Percentiles rank a stretch among this genome's conserved stretches.
phyloP scores from a whole-genome alignment of 306 rosid genomes.

The Acacia crassicarpa region DNA sequence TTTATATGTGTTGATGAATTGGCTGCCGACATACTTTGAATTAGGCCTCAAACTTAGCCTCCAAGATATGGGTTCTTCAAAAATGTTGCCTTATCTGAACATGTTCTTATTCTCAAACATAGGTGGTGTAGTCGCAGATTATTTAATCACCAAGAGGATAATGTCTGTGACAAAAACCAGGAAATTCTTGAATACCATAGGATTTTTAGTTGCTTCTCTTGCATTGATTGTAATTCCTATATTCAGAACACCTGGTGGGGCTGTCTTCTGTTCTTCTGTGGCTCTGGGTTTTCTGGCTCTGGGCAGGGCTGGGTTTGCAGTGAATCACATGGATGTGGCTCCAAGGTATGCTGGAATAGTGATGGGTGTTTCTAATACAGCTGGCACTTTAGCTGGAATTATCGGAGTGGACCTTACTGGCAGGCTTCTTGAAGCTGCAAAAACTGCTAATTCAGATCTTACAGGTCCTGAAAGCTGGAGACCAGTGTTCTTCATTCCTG shows the following conservation, averaged over 20 bases:
- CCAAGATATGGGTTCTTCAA: constrained; percentile 97
- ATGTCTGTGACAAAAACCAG: constrained; percentile 77
- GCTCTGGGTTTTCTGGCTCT: constrained; percentile 97
- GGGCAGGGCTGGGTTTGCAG: constrained; percentile 97
- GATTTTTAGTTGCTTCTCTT: constrained; percentile 82
- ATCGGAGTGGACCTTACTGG: constrained; percentile 90
- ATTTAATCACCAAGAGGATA: constrained; percentile 71
- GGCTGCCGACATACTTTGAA: constrained; percentile 96
- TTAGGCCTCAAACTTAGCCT: constrained; percentile 87
- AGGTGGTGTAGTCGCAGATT: constrained; percentile 87
- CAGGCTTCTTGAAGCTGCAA: constrained; percentile 85
- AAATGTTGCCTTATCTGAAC: constrained; percentile 93
- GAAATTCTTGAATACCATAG: constrained; percentile 79
- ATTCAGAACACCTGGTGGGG: constrained; percentile 85
- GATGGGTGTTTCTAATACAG: constrained; percentile 96
- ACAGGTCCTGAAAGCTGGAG: constrained; percentile 91
- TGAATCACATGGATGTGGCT: constrained; percentile 94
- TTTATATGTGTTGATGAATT: constrained; percentile 89
- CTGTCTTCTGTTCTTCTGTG: constrained; percentile 87
- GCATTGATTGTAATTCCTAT: constrained; percentile 75
- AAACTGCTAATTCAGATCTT: constrained; percentile 65
- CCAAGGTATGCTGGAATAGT: constrained; percentile 95
- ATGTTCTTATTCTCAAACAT: constrained; percentile 96
- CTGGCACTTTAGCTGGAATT: constrained; percentile 93
- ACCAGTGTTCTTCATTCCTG: constrained; percentile 77